Conservation (phyloP, 75 land plant genomes). For the Cupressus sempervirens region DNA sequence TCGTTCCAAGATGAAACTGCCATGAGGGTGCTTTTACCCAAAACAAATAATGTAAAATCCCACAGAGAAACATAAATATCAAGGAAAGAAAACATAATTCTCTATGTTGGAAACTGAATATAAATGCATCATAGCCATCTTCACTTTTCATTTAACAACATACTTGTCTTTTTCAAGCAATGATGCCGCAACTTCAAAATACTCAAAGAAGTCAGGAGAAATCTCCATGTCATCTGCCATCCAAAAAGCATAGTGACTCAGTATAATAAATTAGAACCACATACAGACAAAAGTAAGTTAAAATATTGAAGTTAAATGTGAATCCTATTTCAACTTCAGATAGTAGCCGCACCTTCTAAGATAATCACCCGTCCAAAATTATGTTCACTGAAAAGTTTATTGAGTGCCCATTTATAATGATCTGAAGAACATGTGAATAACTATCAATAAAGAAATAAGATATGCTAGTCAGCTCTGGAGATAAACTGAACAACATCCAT, state of each 20-base stretch:
- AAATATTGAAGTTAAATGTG: not conserved
- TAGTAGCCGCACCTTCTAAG: constrained; percentile 70
- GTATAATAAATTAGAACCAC: constrained; percentile 1
- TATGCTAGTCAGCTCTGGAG: not conserved
- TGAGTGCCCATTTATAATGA: constrained; percentile 98
- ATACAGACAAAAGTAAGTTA: not conserved
- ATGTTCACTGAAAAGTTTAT: constrained; percentile 70
- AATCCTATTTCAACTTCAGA: not conserved
- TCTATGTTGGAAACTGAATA: not conserved
- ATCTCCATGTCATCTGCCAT: constrained; percentile 98
- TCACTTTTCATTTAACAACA: constrained; percentile 7
- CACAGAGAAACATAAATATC: not conserved
- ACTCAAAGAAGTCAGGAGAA: constrained; percentile 93
- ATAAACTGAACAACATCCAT: constrained; percentile 8
- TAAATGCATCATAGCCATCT: not conserved
- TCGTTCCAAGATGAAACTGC: constrained; percentile 99
- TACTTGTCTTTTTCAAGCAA: constrained; percentile 91
- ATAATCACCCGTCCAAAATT: constrained; percentile 83
- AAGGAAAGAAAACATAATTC: not conserved
- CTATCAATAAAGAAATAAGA: not conserved
- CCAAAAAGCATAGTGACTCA: constrained; percentile 8
- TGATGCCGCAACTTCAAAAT: constrained; percentile 86
- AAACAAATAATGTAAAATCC: not conserved
- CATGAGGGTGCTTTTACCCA: constrained; percentile 64
- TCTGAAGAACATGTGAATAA: constrained; percentile 32